A percentile compares a stretch with the other conserved stretches of the same genome.
Evolutionary conservation across 192 early-diverging fungal species (phyloP).

Genomic region (Coemansia sp.): DNA sequence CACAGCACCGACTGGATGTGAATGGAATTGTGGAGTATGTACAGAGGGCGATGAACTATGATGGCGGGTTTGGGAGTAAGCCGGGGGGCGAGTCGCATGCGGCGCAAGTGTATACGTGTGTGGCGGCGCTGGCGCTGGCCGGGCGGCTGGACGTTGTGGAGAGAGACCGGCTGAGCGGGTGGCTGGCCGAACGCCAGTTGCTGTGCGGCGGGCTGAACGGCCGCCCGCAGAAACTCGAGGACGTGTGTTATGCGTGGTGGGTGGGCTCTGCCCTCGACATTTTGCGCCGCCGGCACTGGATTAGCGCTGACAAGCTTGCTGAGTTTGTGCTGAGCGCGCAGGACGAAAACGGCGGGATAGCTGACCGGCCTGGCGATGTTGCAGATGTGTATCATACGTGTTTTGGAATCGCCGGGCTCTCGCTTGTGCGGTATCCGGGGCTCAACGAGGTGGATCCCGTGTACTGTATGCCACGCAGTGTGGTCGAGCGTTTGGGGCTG

Average conservation of each 20-base stretch:
- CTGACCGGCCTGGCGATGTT: conserved; percentile 88
- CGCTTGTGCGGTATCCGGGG: conserved; percentile 74
- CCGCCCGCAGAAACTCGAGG: conserved; percentile 92
- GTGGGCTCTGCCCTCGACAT: conserved; percentile 85
- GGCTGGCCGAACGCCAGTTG: conserved; percentile 93
- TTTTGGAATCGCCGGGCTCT: conserved; percentile 90
- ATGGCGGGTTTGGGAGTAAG: conserved; percentile 90
- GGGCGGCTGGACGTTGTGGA: conserved; percentile 75
- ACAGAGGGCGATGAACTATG: conserved; percentile 83
- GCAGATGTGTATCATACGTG: conserved; percentile 96
- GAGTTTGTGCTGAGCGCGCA: conserved; percentile 81
- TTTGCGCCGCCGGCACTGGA: conserved; percentile 80
- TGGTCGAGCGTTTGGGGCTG: conserved; percentile 59
- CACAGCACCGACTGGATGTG: conserved; percentile 64
- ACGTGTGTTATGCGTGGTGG: conserved; percentile 99
- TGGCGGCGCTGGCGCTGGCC: conserved; percentile 84
- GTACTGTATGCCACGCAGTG: conserved; percentile 79
- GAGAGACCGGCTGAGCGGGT: conserved; percentile 79
- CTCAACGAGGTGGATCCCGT: conserved; percentile 82
- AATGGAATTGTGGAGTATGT: conserved; percentile 72
- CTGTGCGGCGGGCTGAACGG: conserved; percentile 92
- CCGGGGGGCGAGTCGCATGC: conserved; percentile 92
- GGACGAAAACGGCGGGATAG: conserved; percentile 90
- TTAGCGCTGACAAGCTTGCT: conserved; percentile 68
- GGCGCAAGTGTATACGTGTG: conserved; percentile 89